Evolutionary conservation across 23 red algal genomes (phyloP), one percentile per base, ranked within the genome.

Genomic region (Chondrus crispus): DNA sequence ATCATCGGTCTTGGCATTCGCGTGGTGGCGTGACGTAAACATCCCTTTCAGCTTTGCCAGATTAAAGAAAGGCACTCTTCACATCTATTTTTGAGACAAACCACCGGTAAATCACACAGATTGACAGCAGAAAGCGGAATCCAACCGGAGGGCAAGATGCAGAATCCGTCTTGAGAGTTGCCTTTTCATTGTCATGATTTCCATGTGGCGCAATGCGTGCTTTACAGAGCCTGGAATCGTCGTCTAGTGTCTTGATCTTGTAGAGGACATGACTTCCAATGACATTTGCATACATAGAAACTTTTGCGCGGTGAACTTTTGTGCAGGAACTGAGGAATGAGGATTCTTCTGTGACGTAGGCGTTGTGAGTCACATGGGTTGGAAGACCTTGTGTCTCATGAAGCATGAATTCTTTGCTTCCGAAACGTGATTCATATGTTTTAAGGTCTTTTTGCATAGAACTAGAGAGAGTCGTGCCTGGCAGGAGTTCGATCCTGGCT

Each of bases 231-330:
- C 32, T 14, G 26, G 26, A 0, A 39, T 77, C 38, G 11, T 77
- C 71, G 28, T 77, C 71, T 35, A 39, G 22, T 24, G 24, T 37
- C 71, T 77, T 77, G 43, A 77, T 77, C 71, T 77, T 77, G 71
- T 77, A 77, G 43, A 44, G 22, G 11, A 37, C 43, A 46, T 44
- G 71, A 9, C 13, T 8, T 12, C 26, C 7, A 8, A 76, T 1
- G 11, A 77, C 1, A 24, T 77, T 77, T 7, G 0, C 71, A 37
- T 77, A 39, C 26, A 24, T 16, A 11, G 26, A 37, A 14, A 77
- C 71, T 47, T 77, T 37, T 42, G 26, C 10, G 11, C 32, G 7
- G 38, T 26, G 26, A 22, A 46, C 1, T 46, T 2, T 77, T 46
- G 13, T 35, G 37, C 0, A 26, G 44, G 8, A 26, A 26, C 43